phyloP scores from a whole-genome alignment of 2,329 filamentous ascomycete species.

The Saccharata proteae region DNA sequence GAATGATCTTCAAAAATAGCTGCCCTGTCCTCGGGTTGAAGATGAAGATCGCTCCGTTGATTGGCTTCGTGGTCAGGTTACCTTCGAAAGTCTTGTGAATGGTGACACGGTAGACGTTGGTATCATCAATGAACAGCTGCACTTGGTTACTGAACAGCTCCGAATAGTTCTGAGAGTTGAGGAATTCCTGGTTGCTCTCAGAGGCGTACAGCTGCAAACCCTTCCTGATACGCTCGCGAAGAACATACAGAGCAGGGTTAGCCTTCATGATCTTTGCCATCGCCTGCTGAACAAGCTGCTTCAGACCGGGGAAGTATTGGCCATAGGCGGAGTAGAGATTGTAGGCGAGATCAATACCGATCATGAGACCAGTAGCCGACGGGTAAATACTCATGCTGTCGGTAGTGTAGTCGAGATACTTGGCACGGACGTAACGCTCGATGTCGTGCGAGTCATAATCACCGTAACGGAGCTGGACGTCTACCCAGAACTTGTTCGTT shows the following conservation, averaged over 20 bases:
- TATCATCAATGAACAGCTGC: conserved; percentile 97
- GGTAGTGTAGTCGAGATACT: conserved; percentile 97
- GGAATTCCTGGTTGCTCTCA: conserved; percentile 96
- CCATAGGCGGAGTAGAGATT: conserved; percentile 97
- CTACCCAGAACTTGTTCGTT: conserved; percentile 98
- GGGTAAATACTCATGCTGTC: conserved; percentile 99
- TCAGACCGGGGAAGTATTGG: conserved; percentile 96
- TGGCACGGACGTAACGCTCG: conserved; percentile 91
- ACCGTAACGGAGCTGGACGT: conserved; percentile 90
- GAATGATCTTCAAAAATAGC: conserved; percentile 97
- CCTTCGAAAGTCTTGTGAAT: conserved; percentile 99
- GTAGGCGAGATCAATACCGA: conserved; percentile 94
- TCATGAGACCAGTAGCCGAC: conserved; percentile 92
- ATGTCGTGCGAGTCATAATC: conserved; percentile 99
- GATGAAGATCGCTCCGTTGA: conserved; percentile 99
- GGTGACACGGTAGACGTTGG: conserved; percentile 97
- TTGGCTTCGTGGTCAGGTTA: conserved; percentile 97
- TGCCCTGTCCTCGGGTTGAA: conserved; percentile 99
- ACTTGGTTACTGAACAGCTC: conserved; percentile 99
- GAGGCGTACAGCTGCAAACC: conserved; percentile 95
- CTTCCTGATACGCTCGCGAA: conserved; percentile 96
- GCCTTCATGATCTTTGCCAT: conserved; percentile 99
- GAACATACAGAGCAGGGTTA: conserved; percentile 88
- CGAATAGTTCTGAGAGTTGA: conserved; percentile 99
- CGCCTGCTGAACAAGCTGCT: conserved; percentile 88